Percentiles rank a stretch among this genome's conserved stretches.
Evolutionary conservation across 768 basidiomycete species (phyloP).

Genomic region (Lactifluus volemus): DNA sequence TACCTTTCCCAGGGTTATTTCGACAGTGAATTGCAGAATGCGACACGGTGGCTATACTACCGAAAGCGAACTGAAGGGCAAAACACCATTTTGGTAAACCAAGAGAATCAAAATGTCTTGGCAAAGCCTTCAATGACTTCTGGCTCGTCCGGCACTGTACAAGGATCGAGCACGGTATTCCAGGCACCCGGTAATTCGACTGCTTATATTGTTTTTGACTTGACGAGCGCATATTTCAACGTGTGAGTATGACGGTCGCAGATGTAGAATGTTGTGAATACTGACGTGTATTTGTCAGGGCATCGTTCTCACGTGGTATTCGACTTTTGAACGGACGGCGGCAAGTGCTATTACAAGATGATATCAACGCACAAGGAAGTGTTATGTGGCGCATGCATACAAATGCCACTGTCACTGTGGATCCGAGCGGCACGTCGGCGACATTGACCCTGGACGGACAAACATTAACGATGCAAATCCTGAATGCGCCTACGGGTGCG

Average conservation of each 20-base stretch:
- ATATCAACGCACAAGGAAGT: slow-evolving; percentile 50
- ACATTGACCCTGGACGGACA: slow-evolving; percentile 65
- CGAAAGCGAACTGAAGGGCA: slow-evolving; percentile 96
- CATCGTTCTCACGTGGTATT: slow-evolving; percentile 75
- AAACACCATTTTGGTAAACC: slow-evolving; percentile 78
- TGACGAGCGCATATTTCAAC: slow-evolving; percentile 66
- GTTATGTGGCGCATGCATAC: slow-evolving; percentile 94
- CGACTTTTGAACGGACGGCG: slow-evolving; percentile 73
- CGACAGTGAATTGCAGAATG: slow-evolving; percentile 55
- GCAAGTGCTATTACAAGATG: slow-evolving; percentile 92
- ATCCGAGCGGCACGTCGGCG: slow-evolving; percentile 51
- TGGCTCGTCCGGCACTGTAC: slow-evolving; percentile 45
- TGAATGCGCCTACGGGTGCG: slow-evolving; percentile 60
- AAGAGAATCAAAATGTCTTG: slow-evolving; percentile 71
- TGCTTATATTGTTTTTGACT: slow-evolving; percentile 73
- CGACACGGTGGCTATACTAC: slow-evolving; percentile 84
- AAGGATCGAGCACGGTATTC: slow-evolving; percentile 81
- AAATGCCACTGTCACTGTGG: slow-evolving; percentile 72
- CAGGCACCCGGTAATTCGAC: slow-evolving; percentile 55
- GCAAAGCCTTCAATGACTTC: slow-evolving; percentile 50
- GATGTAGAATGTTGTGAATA: neutral
- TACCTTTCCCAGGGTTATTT: slow-evolving; percentile 79
- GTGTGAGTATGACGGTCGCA: slow-evolving; percentile 39
- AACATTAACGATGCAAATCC: slow-evolving; percentile 54
- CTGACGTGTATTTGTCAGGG: slow-evolving; percentile 30